These are phyloP conservation scores for Ophiocordyceps camponoti-rufipedis DNA, from an alignment of 2,329 filamentous ascomycete species.

Conservation along the genomic window DNA sequence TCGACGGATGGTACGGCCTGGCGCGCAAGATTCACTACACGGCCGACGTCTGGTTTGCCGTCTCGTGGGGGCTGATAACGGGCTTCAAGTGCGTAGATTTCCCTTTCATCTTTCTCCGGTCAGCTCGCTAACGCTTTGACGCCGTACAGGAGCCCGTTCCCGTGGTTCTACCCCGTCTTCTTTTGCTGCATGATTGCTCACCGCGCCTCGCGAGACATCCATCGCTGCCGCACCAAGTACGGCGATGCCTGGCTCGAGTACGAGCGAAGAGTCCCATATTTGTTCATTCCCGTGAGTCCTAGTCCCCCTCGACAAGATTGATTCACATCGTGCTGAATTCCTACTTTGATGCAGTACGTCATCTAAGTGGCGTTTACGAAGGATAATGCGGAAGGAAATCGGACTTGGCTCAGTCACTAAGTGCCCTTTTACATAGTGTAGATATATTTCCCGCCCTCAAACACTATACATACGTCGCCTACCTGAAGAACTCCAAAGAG, in stretches of 20 bases:
- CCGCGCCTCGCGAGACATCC: slow-evolving; percentile 58
- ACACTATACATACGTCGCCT: too few species aligned
- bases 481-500: too few species aligned
- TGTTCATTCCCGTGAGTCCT: slow-evolving; percentile 54
- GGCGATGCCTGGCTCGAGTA: slow-evolving; percentile 70
- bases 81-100: slow-evolving; percentile 21
- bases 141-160: slow-evolving; percentile 47
- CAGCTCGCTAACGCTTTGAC: slow-evolving; percentile 2
- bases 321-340: too few species aligned
- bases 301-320: not conserved
- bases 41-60: slow-evolving; percentile 28
- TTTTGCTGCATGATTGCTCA: slow-evolving; percentile 70
- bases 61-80: slow-evolving; percentile 32
- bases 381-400: too few species aligned
- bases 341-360: slow-evolving; percentile 17
- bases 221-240: slow-evolving; percentile 63
- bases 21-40: slow-evolving; percentile 46
- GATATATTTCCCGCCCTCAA: too few species aligned
- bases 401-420: too few species aligned
- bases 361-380: slow-evolving; percentile 10
- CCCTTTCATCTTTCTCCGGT: not conserved
- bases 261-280: slow-evolving; percentile 58
- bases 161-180: slow-evolving; percentile 82
- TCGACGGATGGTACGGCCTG: slow-evolving; percentile 68
- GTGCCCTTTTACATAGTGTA: too few species aligned